Percentiles rank a stretch among this genome's conserved stretches.
Conservation (phyloP, 352 stramenopile genomes). For the Phytophthora macrochlamydospora region DNA sequence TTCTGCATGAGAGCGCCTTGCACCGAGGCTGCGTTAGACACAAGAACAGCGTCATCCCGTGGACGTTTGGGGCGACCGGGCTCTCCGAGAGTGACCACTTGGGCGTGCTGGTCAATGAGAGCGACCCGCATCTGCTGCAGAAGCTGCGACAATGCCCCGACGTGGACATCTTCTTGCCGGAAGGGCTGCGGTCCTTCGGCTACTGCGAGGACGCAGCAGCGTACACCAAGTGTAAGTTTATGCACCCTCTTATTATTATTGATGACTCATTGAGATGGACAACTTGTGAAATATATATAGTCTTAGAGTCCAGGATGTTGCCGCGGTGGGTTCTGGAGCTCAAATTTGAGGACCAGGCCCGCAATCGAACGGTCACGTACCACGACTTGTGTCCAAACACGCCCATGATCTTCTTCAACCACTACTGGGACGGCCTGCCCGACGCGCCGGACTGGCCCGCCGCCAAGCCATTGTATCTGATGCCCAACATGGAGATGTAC, state of each 20-base stretch:
- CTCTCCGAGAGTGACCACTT: slow-evolving; percentile 12
- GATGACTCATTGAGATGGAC: no score
- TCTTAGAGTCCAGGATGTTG: slow-evolving; percentile 50
- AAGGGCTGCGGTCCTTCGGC: slow-evolving; percentile 48
- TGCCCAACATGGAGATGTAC: slow-evolving; percentile 72
- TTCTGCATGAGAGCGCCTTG: slow-evolving; percentile 48
- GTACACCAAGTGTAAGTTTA: slow-evolving; percentile 68
- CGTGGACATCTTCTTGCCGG: slow-evolving; percentile 70
- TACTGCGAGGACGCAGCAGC: slow-evolving; percentile 77
- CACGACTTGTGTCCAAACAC: slow-evolving; percentile 58
- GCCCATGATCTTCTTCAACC: slow-evolving; percentile 62
- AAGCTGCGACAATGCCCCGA: slow-evolving; percentile 55
- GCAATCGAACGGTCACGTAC: slow-evolving; percentile 40
- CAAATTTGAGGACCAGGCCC: slow-evolving; percentile 28
- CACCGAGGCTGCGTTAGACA: slow-evolving; percentile 44
- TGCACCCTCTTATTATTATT: neutral
- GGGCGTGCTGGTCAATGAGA: slow-evolving; percentile 37
- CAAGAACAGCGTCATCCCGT: slow-evolving; percentile 45
- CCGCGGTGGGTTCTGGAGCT: slow-evolving; percentile 45
- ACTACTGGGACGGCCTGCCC: slow-evolving; percentile 53
- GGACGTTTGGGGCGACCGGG: slow-evolving; percentile 20
- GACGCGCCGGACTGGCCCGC: slow-evolving; percentile 35
- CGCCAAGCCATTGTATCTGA: slow-evolving; percentile 52
- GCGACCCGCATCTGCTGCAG: slow-evolving; percentile 45
- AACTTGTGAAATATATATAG: slow-evolving; percentile 11